phyloP scores from a whole-genome alignment of 805 yeast species.

The Pichia nakasei region DNA sequence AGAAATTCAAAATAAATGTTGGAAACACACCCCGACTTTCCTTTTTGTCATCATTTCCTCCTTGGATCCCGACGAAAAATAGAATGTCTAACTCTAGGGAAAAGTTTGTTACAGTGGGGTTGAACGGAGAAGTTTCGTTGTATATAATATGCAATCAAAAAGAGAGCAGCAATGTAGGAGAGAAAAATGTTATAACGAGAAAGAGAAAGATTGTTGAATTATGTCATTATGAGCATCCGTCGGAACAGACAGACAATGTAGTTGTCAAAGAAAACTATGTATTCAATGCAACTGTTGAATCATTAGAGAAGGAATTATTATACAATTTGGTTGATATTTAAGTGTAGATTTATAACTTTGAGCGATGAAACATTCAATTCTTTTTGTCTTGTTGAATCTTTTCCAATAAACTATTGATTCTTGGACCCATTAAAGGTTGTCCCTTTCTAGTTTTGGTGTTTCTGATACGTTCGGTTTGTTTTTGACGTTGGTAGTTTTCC shows the following conservation, averaged over 20 bases:
- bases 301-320: background rate
- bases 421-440: conserved; percentile 88
- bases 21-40: conserved; percentile 26
- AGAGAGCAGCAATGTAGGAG: background rate
- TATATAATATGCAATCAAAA: background rate
- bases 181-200: background rate
- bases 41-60: conserved; percentile 17
- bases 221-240: background rate
- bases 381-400: conserved; percentile 45
- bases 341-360: no score
- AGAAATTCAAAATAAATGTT: conserved; percentile 9
- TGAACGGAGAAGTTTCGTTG: conserved; percentile 23
- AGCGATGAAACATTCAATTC: no score
- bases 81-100: conserved; percentile 1
- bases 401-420: conserved; percentile 68
- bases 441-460: conserved; percentile 58
- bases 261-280: background rate
- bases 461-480: conserved; percentile 27
- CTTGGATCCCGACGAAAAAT: conserved; percentile 19
- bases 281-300: background rate
- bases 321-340: background rate
- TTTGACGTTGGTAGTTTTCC: conserved; percentile 36
- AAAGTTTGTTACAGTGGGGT: conserved; percentile 26
- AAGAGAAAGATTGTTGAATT: background rate
- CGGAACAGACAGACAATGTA: no score